A percentile compares a stretch with the other conserved stretches of the same genome.
Evolutionary conservation across 768 basidiomycete species (phyloP).

Genomic region (Hebeloma cylindrosporum): DNA sequence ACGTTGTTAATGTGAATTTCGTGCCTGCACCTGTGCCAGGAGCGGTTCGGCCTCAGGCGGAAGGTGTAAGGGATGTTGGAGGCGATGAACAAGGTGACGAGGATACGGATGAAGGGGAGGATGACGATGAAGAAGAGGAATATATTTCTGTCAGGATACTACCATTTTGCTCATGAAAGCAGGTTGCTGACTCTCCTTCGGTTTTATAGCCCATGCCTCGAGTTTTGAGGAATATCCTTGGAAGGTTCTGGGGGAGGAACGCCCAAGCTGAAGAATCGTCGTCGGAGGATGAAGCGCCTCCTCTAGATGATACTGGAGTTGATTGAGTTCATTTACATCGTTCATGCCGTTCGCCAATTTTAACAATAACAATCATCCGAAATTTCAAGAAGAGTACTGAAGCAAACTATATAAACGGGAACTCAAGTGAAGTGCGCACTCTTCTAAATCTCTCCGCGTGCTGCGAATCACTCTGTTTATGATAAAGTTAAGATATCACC

Average conservation of each 20-base stretch:
- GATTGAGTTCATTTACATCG: constrained; percentile 23
- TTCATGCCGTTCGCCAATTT: background rate
- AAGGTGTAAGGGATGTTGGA: constrained; percentile 22
- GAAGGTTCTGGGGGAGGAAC: constrained; percentile 54
- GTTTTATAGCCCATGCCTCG: constrained; percentile 57
- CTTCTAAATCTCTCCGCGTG: too few species aligned
- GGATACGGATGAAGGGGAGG: constrained; percentile 37
- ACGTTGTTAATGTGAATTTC: constrained; percentile 22
- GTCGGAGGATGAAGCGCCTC: constrained; percentile 40
- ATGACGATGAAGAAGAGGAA: constrained; percentile 45
- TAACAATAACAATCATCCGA: too few species aligned
- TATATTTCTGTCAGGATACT: constrained; percentile 45
- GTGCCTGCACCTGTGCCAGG: too few species aligned
- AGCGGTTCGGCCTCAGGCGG: too few species aligned
- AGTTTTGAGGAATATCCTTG: constrained; percentile 56
- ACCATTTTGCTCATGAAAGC: constrained; percentile 14
- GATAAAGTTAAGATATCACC: too few species aligned
- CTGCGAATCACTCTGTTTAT: too few species aligned
- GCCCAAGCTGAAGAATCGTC: constrained; percentile 34
- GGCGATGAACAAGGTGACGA: constrained; percentile 28
- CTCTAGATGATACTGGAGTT: constrained; percentile 31
- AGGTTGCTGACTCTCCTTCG: background rate
- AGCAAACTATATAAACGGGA: too few species aligned
- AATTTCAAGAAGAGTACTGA: too few species aligned
- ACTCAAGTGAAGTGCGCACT: too few species aligned